Conservation (phyloP, 148 eudicot species). For the Simmondsia chinensis region DNA sequence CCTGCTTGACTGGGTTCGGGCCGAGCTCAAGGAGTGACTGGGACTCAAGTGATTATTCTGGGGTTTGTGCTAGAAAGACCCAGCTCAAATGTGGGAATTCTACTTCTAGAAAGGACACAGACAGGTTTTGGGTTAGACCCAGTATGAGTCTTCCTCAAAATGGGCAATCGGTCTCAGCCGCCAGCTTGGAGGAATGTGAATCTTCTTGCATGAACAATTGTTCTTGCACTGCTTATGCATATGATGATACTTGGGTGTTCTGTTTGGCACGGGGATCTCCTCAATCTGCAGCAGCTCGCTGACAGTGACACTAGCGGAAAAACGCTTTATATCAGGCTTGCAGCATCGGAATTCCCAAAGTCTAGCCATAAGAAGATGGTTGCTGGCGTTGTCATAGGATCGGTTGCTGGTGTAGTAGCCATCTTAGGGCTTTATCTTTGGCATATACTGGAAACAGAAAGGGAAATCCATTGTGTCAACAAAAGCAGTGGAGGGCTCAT, state of each 20-base stretch:
- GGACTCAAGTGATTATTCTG: slow-evolving; percentile 37
- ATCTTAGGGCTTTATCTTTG: slow-evolving; percentile 5
- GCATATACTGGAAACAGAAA: slow-evolving; percentile 16
- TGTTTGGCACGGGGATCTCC: slow-evolving; percentile 32
- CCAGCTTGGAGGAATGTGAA: slow-evolving; percentile 29
- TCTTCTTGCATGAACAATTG: slow-evolving; percentile 33
- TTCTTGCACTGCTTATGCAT: slow-evolving; percentile 50
- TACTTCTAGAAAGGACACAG: slow-evolving; percentile 9
- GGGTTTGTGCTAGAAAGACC: slow-evolving; percentile 35
- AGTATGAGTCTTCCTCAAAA: slow-evolving; percentile 23
- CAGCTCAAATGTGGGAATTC: slow-evolving; percentile 17
- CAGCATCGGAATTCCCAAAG: slow-evolving; percentile 26
- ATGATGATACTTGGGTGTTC: slow-evolving; percentile 24
- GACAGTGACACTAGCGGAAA: slow-evolving; percentile 31
- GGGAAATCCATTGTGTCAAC: slow-evolving; percentile 8
- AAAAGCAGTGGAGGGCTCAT: slow-evolving; percentile 30
- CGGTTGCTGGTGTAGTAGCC: background rate
- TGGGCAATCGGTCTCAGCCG: slow-evolving; percentile 11
- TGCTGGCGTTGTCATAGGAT: slow-evolving; percentile 9
- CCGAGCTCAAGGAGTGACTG: slow-evolving; percentile 17
- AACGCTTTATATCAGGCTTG: slow-evolving; percentile 26
- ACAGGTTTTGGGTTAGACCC: slow-evolving; percentile 18
- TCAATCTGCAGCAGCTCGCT: slow-evolving; percentile 31
- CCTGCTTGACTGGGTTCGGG: slow-evolving; percentile 31
- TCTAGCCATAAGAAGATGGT: slow-evolving; percentile 16